Conservation (phyloP, 2,329 filamentous ascomycete species). For the Dactylellina drechsleri region DNA sequence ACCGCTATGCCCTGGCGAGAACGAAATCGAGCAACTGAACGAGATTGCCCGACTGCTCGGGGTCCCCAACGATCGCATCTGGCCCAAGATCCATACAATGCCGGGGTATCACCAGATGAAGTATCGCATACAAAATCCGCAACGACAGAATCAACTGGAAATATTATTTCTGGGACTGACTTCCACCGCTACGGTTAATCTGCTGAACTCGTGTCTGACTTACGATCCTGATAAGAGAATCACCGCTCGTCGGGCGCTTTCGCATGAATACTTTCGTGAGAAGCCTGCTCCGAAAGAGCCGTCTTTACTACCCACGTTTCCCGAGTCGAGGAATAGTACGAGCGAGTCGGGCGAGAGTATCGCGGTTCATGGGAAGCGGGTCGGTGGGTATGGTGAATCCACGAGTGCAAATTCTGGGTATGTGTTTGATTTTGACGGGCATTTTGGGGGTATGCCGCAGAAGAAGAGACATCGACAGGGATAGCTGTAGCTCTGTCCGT, state of each 20-base stretch:
- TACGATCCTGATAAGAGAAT: slow-evolving; percentile 91
- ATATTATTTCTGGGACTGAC: slow-evolving; percentile 58
- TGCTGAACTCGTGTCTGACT: slow-evolving; percentile 84
- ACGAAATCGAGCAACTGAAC: slow-evolving; percentile 60
- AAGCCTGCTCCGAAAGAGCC: slow-evolving; percentile 61
- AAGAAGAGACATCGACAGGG: slow-evolving; percentile 52
- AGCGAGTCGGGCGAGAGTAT: slow-evolving; percentile 36
- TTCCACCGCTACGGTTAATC: slow-evolving; percentile 64
- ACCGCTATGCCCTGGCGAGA: slow-evolving; percentile 60
- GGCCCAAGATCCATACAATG: slow-evolving; percentile 58
- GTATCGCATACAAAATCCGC: slow-evolving; percentile 55
- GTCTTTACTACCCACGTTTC: slow-evolving; percentile 60
- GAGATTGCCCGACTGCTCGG: slow-evolving; percentile 60
- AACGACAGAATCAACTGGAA: slow-evolving; percentile 59
- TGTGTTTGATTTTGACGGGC: slow-evolving; percentile 52
- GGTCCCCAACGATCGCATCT: slow-evolving; percentile 60
- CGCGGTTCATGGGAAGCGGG: slow-evolving; percentile 46
- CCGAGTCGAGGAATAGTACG: slow-evolving; percentile 59
- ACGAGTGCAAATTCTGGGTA: slow-evolving; percentile 35
- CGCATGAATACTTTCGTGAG: slow-evolving; percentile 86
- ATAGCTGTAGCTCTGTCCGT: slow-evolving; percentile 6
- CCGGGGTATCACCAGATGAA: slow-evolving; percentile 54
- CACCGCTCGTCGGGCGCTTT: slow-evolving; percentile 84
- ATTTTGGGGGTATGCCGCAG: slow-evolving; percentile 52
- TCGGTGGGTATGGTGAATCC: slow-evolving; percentile 31